Conservation (phyloP, 2,329 filamentous ascomycete species). For the Aspergillus ochraceus region DNA sequence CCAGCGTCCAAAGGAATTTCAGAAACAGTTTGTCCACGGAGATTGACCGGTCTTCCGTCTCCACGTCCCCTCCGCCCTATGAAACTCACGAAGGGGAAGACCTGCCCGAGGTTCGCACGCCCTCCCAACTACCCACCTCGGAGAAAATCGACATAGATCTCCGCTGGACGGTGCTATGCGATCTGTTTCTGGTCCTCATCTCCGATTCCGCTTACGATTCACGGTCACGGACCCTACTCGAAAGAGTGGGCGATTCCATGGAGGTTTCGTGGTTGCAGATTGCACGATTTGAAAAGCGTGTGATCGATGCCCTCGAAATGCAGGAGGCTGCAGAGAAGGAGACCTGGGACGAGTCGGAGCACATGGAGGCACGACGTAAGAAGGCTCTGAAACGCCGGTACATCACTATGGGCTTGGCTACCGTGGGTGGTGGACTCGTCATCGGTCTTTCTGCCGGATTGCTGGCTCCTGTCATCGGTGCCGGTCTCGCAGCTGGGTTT, state of each 20-base stretch:
- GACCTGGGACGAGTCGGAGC: conserved; percentile 96
- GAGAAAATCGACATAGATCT: conserved; percentile 92
- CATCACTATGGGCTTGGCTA: conserved; percentile 94
- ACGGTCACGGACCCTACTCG: conserved; percentile 79
- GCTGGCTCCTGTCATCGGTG: conserved; percentile 89
- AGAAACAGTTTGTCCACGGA: conserved; percentile 35
- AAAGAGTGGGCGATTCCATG: conserved; percentile 77
- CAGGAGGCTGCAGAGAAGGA: conserved; percentile 92
- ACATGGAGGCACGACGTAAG: conserved; percentile 84
- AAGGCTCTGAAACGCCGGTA: conserved; percentile 78
- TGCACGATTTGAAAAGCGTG: conserved; percentile 92
- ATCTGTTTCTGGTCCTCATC: conserved; percentile 92
- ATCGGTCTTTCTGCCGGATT: conserved; percentile 93
- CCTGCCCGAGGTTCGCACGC: conserved; percentile 75
- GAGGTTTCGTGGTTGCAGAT: conserved; percentile 89
- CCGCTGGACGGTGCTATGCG: conserved; percentile 94
- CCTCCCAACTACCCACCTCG: conserved; percentile 77
- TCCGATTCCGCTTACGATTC: conserved; percentile 93
- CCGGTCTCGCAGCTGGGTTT: conserved; percentile 89
- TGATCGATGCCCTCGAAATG: conserved; percentile 97
- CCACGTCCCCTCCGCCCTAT: conserved; percentile 56
- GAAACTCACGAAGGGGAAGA: conserved; percentile 66
- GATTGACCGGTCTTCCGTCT: conserved; percentile 43
- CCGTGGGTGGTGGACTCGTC: conserved; percentile 89
- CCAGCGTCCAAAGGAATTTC: conserved; percentile 23